Conservation (phyloP, 2,329 filamentous ascomycete species). For the Penicillium sp. region DNA sequence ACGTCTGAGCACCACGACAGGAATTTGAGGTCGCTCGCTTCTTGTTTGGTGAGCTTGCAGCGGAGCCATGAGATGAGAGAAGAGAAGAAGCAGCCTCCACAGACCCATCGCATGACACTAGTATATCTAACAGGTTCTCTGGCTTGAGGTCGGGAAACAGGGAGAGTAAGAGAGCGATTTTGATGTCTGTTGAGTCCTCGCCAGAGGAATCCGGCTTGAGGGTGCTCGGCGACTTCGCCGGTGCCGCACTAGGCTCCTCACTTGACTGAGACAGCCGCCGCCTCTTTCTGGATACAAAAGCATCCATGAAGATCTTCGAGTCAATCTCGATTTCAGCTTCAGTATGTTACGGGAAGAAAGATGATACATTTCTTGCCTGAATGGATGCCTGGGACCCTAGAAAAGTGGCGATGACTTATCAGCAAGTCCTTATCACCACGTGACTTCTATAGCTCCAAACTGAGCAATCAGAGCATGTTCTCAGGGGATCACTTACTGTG, state of each 20-base stretch:
- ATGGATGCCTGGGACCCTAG: background rate
- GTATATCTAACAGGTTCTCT: constrained; percentile 72
- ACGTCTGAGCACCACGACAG: constrained; percentile 63
- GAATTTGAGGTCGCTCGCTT: constrained; percentile 43
- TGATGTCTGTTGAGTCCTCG: constrained; percentile 85
- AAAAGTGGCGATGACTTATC: constrained; percentile 26
- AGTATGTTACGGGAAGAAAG: background rate
- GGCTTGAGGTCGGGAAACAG: constrained; percentile 68
- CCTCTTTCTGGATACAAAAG: constrained; percentile 45
- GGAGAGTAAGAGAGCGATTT: constrained; percentile 81
- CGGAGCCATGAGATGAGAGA: constrained; percentile 46
- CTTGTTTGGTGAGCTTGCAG: constrained; percentile 20
- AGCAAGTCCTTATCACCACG: constrained; percentile 30
- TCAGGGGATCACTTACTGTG: too few relatives aligned
- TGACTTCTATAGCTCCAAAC: constrained; percentile 30
- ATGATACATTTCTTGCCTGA: background rate
- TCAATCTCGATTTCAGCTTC: background rate
- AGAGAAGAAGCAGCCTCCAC: constrained; percentile 66
- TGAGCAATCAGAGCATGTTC: constrained; percentile 33
- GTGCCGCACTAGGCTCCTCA: background rate
- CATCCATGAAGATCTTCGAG: constrained; percentile 40
- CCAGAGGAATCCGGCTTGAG: constrained; percentile 40
- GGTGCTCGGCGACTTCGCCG: background rate
- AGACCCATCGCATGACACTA: constrained; percentile 77
- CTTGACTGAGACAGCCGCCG: constrained; percentile 27